These are phyloP conservation scores for Diaporthe velutina DNA, from an alignment of 2,329 filamentous ascomycete genomes.

Conservation along the genomic window DNA sequence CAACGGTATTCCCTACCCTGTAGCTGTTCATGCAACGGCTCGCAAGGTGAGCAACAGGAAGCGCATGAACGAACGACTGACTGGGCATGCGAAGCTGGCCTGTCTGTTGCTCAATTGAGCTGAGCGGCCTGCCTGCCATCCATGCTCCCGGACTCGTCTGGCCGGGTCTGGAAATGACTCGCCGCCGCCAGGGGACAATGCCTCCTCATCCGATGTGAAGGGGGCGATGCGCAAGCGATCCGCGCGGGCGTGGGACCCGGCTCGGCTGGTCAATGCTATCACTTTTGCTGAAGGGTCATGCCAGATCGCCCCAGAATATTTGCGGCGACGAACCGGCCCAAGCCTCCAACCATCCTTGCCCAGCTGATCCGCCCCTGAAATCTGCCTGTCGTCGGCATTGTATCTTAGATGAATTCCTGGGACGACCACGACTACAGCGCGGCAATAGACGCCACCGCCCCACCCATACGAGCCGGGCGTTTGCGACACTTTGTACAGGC, in stretches of 20 bases:
- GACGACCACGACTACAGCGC: conserved; percentile 20
- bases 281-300: neutral
- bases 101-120: neutral
- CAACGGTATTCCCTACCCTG: neutral
- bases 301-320: neutral
- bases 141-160: neutral
- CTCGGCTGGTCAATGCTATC: conserved; percentile 13
- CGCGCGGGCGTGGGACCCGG: conserved; percentile 10
- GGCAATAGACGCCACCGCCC: conserved; percentile 24
- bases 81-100: conserved; percentile 16
- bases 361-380: conserved; percentile 25
- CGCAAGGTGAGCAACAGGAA: neutral
- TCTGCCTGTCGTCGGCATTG: neutral
- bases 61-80: conserved; percentile 13
- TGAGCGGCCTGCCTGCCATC: neutral
- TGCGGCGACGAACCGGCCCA: neutral
- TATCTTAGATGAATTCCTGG: conserved; percentile 17
- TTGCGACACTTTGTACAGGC: neutral
- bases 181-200: conserved; percentile 2
- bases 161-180: conserved; percentile 8
- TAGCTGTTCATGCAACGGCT: neutral
- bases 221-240: neutral
- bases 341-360: conserved; percentile 12
- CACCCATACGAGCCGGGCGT: neutral
- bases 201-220: conserved; percentile 31